Conservation (phyloP, 139 green algal species). For the Desmodesmus armatus region DNA sequence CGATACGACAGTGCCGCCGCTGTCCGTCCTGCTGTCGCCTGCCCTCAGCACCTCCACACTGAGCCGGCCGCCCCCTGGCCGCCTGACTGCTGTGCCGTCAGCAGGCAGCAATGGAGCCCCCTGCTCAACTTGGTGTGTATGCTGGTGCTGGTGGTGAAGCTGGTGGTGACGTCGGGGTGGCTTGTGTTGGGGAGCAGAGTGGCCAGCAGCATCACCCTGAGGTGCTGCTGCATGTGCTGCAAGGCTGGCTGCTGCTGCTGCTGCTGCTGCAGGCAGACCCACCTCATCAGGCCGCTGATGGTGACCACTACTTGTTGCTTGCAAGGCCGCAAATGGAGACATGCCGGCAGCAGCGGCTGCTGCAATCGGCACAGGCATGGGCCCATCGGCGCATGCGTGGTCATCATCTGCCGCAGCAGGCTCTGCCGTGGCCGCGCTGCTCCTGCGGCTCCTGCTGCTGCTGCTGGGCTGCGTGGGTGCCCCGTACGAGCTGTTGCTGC, state of each 20-base stretch:
- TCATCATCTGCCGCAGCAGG: no score
- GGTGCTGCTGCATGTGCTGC: background rate
- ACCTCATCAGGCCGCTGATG: background rate
- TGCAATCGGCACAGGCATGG: no score
- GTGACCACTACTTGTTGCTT: no score
- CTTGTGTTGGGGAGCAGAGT: background rate
- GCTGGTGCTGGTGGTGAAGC: conserved; percentile 1
- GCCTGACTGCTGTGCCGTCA: background rate
- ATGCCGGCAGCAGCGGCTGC: no score
- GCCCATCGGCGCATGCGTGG: no score
- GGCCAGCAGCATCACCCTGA: background rate
- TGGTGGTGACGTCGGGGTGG: background rate
- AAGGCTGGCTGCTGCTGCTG: conserved; percentile 35
- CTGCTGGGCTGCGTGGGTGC: background rate
- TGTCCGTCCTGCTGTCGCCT: background rate
- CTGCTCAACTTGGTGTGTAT: background rate
- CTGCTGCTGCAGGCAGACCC: background rate
- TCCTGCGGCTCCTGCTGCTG: no score
- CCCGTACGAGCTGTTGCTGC: no score
- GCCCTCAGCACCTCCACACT: conserved; percentile 9
- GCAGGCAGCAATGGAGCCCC: background rate
- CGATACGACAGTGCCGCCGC: background rate
- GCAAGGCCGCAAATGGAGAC: no score
- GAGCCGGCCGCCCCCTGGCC: background rate
- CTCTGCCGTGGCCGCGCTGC: no score